Base-by-base conservation (phyloP, 768 basidiomycete genomes). In the Peribolospora kevripleyi region DNA sequence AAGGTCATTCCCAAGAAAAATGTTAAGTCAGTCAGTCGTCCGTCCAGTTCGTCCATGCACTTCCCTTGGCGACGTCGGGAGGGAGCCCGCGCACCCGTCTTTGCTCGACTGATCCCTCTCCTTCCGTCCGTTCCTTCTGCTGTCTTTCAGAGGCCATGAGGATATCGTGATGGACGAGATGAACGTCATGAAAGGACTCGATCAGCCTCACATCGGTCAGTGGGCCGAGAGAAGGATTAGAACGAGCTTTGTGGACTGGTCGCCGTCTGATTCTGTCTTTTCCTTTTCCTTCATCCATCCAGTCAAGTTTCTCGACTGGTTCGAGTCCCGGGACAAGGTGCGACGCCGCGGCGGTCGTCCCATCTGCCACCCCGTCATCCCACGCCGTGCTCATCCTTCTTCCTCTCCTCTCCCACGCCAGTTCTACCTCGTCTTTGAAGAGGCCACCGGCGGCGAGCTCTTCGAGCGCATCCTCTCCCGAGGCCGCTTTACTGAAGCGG, bases 281-380 rank as follows among this genome's bases (percentile, higher is more conserved):
- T 25, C 7, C 7, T 48, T 46, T 54, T 5, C 2, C 6, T 2
- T 42, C 10, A 41, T 36, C 36, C 43, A 42, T 7, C n/a, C 63
- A 87, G 85, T 93, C 55, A 91, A 90, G 65, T 87, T 93, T 63
- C 90, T 81, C 66, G 88, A 93, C 66, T 86, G 82, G 79, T 97
- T 97, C 65, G 93, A 97, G 64, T 86, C 83, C 7, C 73, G 87
- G 59, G 75, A 80, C 11, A 95, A 93, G 63, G 37, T 7, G 37
- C 39, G 25, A 5, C 7, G 3, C 4, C 11, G 4, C 5, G n/a
- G n/a, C n/a, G n/a, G 10, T 49, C 38, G 39, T 42, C 46, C 4
- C n/a, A 36, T 1, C 49, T 40, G 43, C 10, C 13, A 45, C 9
- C 46, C 42, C 51, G 5, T 7, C 10, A 47, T 25, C 47, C 39